Evolutionary conservation across 1,284 basidiomycete species (phyloP).

Genomic region (Cryptococcus jaspeensis): DNA sequence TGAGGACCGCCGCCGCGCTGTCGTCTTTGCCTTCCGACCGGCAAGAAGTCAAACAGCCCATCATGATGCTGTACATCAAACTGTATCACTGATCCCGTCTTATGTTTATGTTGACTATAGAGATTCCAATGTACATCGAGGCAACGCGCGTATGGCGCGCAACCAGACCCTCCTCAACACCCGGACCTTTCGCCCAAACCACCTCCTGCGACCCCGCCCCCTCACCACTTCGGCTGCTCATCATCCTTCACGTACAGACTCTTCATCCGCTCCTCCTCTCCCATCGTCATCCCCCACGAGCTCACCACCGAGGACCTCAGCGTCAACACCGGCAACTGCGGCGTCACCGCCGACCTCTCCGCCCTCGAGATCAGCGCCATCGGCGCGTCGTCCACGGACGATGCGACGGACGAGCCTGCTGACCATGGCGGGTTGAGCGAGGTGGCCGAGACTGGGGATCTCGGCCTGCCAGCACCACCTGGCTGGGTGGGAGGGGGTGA

Average conservation of each 20-base stretch:
- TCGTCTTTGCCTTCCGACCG: too few species aligned
- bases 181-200: background rate
- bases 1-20: too few species aligned
- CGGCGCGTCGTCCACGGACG: background rate
- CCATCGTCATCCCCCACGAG: conserved; percentile 1
- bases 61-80: too few species aligned
- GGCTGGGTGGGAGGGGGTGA: background rate
- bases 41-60: too few species aligned
- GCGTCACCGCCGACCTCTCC: conserved; percentile 16
- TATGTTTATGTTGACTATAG: too few species aligned
- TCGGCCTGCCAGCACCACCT: background rate
- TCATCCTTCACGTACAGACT: background rate
- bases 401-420: background rate
- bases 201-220: background rate
- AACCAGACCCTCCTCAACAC: too few species aligned
- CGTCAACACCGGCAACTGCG: conserved; percentile 15
- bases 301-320: conserved; percentile 2
- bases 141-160: too few species aligned
- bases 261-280: conserved; percentile 1
- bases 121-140: too few species aligned
- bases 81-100: too few species aligned
- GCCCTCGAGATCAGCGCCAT: background rate
- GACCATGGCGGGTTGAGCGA: background rate
- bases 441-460: background rate
- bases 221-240: background rate